A percentile compares a stretch with the other conserved stretches of the same genome.
Conservation (phyloP, 2,329 filamentous ascomycete species). For the Rutstroemia sp. region DNA sequence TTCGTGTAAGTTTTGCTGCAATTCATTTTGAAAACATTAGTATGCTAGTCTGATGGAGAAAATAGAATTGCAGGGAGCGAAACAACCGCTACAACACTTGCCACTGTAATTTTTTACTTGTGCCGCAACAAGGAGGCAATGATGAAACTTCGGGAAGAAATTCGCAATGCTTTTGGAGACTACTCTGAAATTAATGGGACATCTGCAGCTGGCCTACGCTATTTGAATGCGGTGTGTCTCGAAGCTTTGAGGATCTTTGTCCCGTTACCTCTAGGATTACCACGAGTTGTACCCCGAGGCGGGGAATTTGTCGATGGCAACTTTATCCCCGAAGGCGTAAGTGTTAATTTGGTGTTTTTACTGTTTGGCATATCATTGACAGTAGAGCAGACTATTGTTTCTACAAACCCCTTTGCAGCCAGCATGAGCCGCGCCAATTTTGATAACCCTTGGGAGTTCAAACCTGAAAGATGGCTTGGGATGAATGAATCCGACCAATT, state of each 20-base stretch:
- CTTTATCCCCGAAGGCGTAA: not conserved
- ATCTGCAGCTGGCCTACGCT: not conserved
- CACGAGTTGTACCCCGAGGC: not conserved
- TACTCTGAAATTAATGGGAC: not conserved
- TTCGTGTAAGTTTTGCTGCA: not conserved
- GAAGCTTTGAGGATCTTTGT: constrained; percentile 3
- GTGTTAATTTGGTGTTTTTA: not conserved
- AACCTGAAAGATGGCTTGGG: not conserved
- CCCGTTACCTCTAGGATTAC: not conserved
- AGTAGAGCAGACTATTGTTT: not conserved
- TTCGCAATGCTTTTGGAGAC: constrained; percentile 1
- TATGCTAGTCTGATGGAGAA: not conserved
- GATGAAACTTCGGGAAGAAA: constrained; percentile 3
- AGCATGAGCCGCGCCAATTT: not conserved
- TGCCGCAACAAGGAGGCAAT: constrained; percentile 4
- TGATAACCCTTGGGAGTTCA: not conserved
- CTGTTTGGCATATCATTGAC: not conserved
- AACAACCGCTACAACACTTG: constrained; percentile 7
- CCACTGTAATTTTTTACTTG: constrained; percentile 1
- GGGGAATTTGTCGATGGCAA: not conserved
- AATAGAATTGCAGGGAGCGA: constrained; percentile 6
- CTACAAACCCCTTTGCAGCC: not conserved
- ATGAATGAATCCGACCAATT: not conserved
- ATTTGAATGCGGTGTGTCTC: constrained; percentile 33
- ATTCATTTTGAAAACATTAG: not conserved